phyloP scores from a whole-genome alignment of 1,284 basidiomycete species.

The Papiliotrema flavescens region DNA sequence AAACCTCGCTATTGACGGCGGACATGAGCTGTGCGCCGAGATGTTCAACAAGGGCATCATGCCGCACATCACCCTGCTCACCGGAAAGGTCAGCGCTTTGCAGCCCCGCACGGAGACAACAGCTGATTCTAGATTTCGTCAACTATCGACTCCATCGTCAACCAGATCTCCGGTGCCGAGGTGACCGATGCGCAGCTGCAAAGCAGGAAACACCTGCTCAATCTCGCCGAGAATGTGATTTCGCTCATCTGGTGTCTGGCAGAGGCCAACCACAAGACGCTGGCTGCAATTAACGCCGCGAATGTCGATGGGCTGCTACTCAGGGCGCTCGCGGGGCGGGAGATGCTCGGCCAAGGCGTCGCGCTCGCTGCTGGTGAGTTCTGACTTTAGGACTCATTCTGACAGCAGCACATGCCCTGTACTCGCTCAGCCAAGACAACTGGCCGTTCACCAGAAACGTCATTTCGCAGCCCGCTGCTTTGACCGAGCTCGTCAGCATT shows the following conservation, averaged over 20 bases:
- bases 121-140: slow-evolving; percentile 62
- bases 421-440: slow-evolving; percentile 87
- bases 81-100: slow-evolving; percentile 34
- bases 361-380: slow-evolving; percentile 70
- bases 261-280: slow-evolving; percentile 82
- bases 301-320: slow-evolving; percentile 73
- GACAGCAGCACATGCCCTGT: slow-evolving; percentile 75
- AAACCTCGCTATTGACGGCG: slow-evolving; percentile 89
- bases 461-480: slow-evolving; percentile 60
- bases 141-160: slow-evolving; percentile 66
- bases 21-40: slow-evolving; percentile 86
- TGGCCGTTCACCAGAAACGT: slow-evolving; percentile 62
- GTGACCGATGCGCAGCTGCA: slow-evolving; percentile 56
- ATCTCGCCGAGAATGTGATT: slow-evolving; percentile 84
- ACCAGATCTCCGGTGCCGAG: slow-evolving; percentile 14
- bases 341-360: slow-evolving; percentile 63
- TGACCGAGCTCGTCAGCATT: slow-evolving; percentile 68
- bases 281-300: slow-evolving; percentile 77
- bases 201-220: slow-evolving; percentile 70
- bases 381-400: background rate
- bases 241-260: slow-evolving; percentile 83
- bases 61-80: slow-evolving; percentile 51
- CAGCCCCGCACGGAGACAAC: background rate
- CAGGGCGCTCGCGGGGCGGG: slow-evolving; percentile 70
- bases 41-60: slow-evolving; percentile 95